A percentile compares a stretch with the other conserved stretches of the same genome.
Conservation (phyloP, 2,329 filamentous ascomycete species). For the Colletotrichum liriopes region DNA sequence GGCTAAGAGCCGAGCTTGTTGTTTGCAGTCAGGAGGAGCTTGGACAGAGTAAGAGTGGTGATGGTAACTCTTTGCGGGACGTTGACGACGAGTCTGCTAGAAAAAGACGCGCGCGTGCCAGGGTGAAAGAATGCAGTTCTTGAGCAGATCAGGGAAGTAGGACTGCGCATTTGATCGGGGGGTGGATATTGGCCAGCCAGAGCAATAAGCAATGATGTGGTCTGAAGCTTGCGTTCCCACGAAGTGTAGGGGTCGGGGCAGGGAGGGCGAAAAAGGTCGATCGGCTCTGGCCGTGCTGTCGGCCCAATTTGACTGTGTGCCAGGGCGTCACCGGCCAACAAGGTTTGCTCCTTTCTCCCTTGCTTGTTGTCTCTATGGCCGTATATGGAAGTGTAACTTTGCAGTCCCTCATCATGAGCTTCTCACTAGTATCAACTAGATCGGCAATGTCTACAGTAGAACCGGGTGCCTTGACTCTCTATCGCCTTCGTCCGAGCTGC, state of each 20-base stretch:
- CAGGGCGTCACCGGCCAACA: slow-evolving; percentile 32
- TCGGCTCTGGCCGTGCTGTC: slow-evolving; percentile 30
- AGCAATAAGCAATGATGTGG: slow-evolving; percentile 43
- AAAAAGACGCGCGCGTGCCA: slow-evolving; percentile 10
- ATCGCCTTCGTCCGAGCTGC: slow-evolving; percentile 5
- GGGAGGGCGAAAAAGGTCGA: slow-evolving; percentile 34
- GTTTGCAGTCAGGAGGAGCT: slow-evolving; percentile 4
- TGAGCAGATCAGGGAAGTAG: slow-evolving; percentile 23
- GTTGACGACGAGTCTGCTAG: slow-evolving; percentile 1
- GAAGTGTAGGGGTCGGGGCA: slow-evolving; percentile 32
- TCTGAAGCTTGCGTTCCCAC: slow-evolving; percentile 41
- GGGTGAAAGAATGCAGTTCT: slow-evolving; percentile 18
- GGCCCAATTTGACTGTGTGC: slow-evolving; percentile 37
- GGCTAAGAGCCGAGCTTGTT: neutral
- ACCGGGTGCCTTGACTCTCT: slow-evolving; percentile 6
- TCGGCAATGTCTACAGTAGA: slow-evolving; percentile 20
- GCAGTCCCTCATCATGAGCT: slow-evolving; percentile 1
- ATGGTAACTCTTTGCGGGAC: slow-evolving; percentile 4
- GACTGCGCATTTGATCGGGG: slow-evolving; percentile 27
- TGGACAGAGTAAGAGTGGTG: neutral
- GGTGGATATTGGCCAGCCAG: slow-evolving; percentile 22
- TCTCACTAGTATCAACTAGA: slow-evolving; percentile 8
- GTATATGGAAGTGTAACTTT: slow-evolving; percentile 19
- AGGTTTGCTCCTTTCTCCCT: slow-evolving; percentile 30
- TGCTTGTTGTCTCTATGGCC: slow-evolving; percentile 36